phyloP scores from a whole-genome alignment of 1,284 basidiomycete genomes.

The Fomitopsis betulina region DNA sequence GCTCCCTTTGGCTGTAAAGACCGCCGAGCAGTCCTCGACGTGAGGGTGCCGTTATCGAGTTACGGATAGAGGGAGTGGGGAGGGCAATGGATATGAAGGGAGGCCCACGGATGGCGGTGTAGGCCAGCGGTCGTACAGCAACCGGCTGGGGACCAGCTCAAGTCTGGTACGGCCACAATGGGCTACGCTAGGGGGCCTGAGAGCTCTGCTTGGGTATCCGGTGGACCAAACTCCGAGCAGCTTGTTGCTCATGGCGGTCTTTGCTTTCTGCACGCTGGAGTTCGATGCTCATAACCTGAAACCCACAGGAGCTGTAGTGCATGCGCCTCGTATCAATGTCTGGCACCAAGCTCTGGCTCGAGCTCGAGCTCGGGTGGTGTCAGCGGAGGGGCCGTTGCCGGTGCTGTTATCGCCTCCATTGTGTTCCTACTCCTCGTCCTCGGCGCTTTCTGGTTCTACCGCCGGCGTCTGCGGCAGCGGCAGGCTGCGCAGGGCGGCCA shows the following conservation, averaged over 20 bases:
- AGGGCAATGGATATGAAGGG: not conserved
- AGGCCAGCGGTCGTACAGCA: too few relatives aligned
- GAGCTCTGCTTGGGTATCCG: too few relatives aligned
- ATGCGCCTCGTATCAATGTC: conserved; percentile 50
- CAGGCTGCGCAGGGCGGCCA: conserved; percentile 21
- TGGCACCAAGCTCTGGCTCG: conserved; percentile 24
- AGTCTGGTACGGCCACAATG: too few relatives aligned
- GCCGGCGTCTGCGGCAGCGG: conserved; percentile 39
- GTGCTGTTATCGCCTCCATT: conserved; percentile 60
- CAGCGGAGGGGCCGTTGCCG: conserved; percentile 69
- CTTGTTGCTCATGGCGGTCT: not conserved
- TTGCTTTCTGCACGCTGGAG: not conserved
- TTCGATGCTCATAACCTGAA: not conserved
- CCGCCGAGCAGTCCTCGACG: not conserved
- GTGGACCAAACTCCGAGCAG: too few relatives aligned
- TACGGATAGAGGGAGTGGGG: not conserved
- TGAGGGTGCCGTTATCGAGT: not conserved
- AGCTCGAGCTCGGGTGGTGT: conserved; percentile 34
- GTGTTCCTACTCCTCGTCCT: conserved; percentile 51
- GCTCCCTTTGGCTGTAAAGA: not conserved
- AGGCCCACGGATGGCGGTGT: too few relatives aligned
- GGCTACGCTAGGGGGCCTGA: too few relatives aligned
- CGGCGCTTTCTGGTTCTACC: conserved; percentile 57
- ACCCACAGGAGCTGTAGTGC: conserved; percentile 51
- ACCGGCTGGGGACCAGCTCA: too few relatives aligned